These are phyloP conservation scores for Arabidopsis arenosa DNA, from an alignment of 345 rosid species.

Conservation along the genomic window DNA sequence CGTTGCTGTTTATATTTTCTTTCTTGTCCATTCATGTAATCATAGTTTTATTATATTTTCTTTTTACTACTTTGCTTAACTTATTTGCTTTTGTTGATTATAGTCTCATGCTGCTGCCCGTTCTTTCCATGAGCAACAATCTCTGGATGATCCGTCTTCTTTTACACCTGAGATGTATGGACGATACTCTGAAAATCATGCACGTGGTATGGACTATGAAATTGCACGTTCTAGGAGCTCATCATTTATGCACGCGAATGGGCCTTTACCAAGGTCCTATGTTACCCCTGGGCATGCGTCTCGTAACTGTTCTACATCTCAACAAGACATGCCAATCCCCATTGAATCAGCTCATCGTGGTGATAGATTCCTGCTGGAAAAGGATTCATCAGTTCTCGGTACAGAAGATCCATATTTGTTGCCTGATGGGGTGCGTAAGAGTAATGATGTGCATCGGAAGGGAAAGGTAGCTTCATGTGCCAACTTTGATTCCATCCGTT, in stretches of 20 bases:
- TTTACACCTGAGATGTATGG: slow-evolving; percentile 60
- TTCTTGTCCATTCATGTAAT: not conserved
- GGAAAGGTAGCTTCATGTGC: slow-evolving; percentile 45
- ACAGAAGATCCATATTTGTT: slow-evolving; percentile 48
- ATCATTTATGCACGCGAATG: slow-evolving; percentile 63
- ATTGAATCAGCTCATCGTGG: slow-evolving; percentile 58
- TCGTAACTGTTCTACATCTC: slow-evolving; percentile 62
- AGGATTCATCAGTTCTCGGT: slow-evolving; percentile 53
- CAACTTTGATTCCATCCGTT: slow-evolving; percentile 24
- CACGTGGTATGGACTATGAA: slow-evolving; percentile 60
- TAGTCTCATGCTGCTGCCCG: slow-evolving; percentile 58
- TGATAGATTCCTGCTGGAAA: slow-evolving; percentile 57
- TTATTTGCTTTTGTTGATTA: slow-evolving; percentile 25
- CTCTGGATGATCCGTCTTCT: slow-evolving; percentile 64
- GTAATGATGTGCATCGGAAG: slow-evolving; percentile 46
- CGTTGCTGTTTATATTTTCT: not conserved
- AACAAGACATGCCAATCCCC: slow-evolving; percentile 65
- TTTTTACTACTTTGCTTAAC: not conserved
- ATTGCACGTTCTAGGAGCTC: slow-evolving; percentile 58
- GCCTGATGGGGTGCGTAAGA: slow-evolving; percentile 42
- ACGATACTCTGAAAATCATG: slow-evolving; percentile 57
- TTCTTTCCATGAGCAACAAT: slow-evolving; percentile 68
- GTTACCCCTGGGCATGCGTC: slow-evolving; percentile 61
- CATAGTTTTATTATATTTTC: not conserved
- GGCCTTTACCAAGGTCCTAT: slow-evolving; percentile 57